A percentile compares a stretch with the other conserved stretches of the same genome.
Evolutionary conservation across 345 rosid species (phyloP).

Genomic region (Citrus glauca): DNA sequence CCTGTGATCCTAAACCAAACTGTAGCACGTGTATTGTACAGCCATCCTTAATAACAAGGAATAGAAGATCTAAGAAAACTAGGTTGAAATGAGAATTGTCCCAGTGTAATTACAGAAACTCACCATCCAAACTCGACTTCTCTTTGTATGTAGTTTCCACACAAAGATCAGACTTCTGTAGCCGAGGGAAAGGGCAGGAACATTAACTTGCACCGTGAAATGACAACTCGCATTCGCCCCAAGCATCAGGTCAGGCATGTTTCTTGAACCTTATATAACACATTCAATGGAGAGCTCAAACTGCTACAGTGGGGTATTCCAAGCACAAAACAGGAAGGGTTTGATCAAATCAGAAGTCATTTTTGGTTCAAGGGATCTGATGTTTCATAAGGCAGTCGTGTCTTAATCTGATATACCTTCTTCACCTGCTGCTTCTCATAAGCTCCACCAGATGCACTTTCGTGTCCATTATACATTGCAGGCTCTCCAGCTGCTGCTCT

Average conservation of each 20-base stretch:
- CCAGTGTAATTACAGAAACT: background rate
- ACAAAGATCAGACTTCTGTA: background rate
- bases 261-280: background rate
- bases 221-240: background rate
- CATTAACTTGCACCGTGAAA: background rate
- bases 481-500: slow-evolving; percentile 27
- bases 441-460: slow-evolving; percentile 30
- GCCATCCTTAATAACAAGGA: background rate
- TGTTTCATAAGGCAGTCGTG: slow-evolving; percentile 23
- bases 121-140: background rate
- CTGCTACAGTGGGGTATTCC: background rate
- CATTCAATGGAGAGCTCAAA: background rate
- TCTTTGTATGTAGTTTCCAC: background rate
- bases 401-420: slow-evolving; percentile 60
- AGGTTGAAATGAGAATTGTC: background rate
- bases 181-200: background rate
- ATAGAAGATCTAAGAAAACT: background rate
- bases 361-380: slow-evolving; percentile 23
- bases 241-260: background rate
- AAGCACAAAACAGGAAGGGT: background rate
- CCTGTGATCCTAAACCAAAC: background rate
- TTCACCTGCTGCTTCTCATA: slow-evolving; percentile 48
- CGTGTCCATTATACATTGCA: slow-evolving; percentile 34
- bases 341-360: slow-evolving; percentile 1
- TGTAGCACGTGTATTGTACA: background rate